Evolutionary conservation across 2,329 filamentous ascomycete genomes (phyloP), one percentile per base, ranked within the genome.

Genomic region (Sporothrix euskadiensis): DNA sequence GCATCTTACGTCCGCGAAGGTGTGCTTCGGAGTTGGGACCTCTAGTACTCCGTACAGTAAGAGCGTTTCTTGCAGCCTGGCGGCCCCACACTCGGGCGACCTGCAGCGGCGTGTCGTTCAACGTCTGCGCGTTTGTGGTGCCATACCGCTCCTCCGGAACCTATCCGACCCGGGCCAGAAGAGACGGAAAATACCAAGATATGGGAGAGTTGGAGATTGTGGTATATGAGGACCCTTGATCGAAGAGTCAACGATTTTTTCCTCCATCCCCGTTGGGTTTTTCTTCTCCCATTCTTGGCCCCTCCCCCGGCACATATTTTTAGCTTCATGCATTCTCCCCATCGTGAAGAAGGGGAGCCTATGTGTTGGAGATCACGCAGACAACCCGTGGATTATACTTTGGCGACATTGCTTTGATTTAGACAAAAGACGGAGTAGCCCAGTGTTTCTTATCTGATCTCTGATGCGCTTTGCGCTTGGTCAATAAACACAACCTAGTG

Each of bases 21-120:
- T 19, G 39, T 65, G 61, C 61, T 47, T 47, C 35, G 22, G 61
- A 66, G 61, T 66, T 66, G 61, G 32, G 32, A 41, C 8, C 12
- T n/a, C n/a, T n/a, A n/a, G n/a, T n/a, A 9, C 10, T 26, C 26
- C 22, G 19, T 26, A 30, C 22, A 47, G 49, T 19, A 14, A 59
- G 12, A 30, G n/a, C 8, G 41, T 10, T 47, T 47, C 14, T 47
- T 12, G 41, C 41, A 12, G 41, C 41, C 44, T 49, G 44, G 44
- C 22, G n/a, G 47, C 12, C 39, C 26, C 61, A 26, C n/a, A 65
- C n/a, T 47, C 22, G 8, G 10, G 16, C 8, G 61, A 16, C 22
- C 26, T 41, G 35, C 16, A 41, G 61, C 39, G 22, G 19, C n/a
- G 16, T n/a, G 61, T 30, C 61, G 26, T 47, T 65, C 61, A 30